Evolutionary conservation across 768 basidiomycete species (phyloP).

Genomic region (Tephrocybe sp.): DNA sequence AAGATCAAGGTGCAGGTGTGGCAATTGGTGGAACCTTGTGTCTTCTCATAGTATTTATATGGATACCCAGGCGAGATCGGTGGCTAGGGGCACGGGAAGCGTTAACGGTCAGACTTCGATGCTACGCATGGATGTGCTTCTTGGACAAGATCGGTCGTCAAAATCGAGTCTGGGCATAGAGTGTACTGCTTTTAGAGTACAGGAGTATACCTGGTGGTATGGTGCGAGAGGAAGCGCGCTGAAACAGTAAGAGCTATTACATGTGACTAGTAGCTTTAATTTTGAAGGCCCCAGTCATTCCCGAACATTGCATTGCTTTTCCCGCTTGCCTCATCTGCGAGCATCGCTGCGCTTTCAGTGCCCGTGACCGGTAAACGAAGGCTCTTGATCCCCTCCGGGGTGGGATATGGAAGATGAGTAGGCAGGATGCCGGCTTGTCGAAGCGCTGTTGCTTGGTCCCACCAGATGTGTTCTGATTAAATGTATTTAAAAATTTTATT

Average conservation of each 20-base stretch:
- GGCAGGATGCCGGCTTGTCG: conserved; percentile 36
- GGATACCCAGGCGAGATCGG: neutral
- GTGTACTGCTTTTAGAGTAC: too few relatives aligned
- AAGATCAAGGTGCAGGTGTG: neutral
- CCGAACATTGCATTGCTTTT: conserved; percentile 38
- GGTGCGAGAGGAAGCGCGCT: too few relatives aligned
- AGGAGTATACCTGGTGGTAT: too few relatives aligned
- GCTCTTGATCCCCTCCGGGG: conserved; percentile 16
- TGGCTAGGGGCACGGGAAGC: conserved; percentile 4
- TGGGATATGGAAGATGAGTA: conserved; percentile 27
- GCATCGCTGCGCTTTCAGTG: conserved; percentile 32
- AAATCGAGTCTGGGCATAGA: neutral
- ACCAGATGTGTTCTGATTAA: conserved; percentile 41
- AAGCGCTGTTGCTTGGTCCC: conserved; percentile 41
- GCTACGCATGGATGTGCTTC: too few relatives aligned
- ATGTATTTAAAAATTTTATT: too few relatives aligned
- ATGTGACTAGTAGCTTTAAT: neutral
- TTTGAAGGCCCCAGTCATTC: conserved; percentile 28
- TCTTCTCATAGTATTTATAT: neutral
- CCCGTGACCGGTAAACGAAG: conserved; percentile 38
- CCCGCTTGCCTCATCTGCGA: conserved; percentile 34
- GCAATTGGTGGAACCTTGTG: neutral
- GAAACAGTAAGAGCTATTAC: too few relatives aligned
- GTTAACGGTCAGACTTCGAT: neutral
- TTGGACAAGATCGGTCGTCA: too few relatives aligned